Base-by-base conservation (phyloP, 2,329 filamentous ascomycete genomes). In the Tolypocladium sp. region DNA sequence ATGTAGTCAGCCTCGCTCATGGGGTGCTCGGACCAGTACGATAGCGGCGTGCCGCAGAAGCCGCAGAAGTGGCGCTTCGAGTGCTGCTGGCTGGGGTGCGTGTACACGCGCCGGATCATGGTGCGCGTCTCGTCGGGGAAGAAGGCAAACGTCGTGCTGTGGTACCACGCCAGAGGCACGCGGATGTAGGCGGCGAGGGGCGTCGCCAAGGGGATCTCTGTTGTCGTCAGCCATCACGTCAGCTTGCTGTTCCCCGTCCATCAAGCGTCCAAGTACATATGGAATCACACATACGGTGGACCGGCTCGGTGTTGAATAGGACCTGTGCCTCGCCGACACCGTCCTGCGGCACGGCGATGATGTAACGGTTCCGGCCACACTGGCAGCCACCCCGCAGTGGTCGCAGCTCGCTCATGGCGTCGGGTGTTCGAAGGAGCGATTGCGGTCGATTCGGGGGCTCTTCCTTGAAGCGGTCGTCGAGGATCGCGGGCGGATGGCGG, bases 41-140 rank as follows among this genome's bases (percentile, higher is more conserved):
- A 88, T 58, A 97, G 77, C 15, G 90, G 89, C 0, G 92, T 96
- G 57, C 92, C 92, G 71, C 92, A 96, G 76, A 89, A 95, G 30
- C 92, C 92, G 74, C 92, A 97, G 73, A 97, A 97, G 65, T 91
- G 84, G 56, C 90, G 85, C 70, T 88, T 85, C 1, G 83, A 79
- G 66, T 82, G 75, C 57, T 80, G 79, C 57, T 82, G 81, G 65
- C 78, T 75, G 2, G 78, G 78, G 27, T 86, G 82, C 12, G 83
- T 84, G 71, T 90, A 92, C 55, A 82, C 79, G 46, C 87, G 83
- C 59, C 84, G 85, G 69, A 92, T 92, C 57, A 78, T 77, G 58
- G 78, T 66, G 70, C 84, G 82, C 20, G 86, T 84, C 76, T 96
- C 92, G 73, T 96, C 90, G 3, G 88, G 82, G 71, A 88, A 92